Base-by-base conservation (phyloP, 2,329 filamentous ascomycete genomes). In the Xylariaceae sp. region DNA sequence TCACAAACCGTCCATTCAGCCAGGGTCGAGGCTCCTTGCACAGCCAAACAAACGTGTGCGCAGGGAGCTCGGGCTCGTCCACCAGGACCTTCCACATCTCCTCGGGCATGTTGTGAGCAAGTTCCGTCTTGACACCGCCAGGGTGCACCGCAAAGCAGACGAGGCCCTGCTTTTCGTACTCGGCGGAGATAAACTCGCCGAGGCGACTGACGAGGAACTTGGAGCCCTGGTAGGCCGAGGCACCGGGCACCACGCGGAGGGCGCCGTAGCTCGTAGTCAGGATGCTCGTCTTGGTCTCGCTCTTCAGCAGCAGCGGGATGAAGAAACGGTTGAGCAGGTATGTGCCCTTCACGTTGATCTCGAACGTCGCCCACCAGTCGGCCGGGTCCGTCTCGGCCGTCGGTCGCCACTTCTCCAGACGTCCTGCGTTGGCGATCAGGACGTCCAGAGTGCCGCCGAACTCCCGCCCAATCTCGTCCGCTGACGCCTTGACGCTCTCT, bases 171-270 rank as follows among this genome's bases (percentile, higher is more conserved):
- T 61, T 55, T 7, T 50, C 51, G 46, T 74, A 68, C 44, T 76
- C 71, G 19, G 43, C 42, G 4, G 54, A 56, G 14, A 69, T 40
- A 41, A 66, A 70, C 49, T 75, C 66, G 13, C 59, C 64, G 9
- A 74, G 52, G 4, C 68, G 63, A 33, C 62, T 53, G 2, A 68
- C 43, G 0, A 67, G 65, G 26, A 73, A 59, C 47, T 74, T 74
- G 34, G 59, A 56, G 3, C 59, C 58, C 49, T 71, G 67, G 48
- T 76, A 76, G 0, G 61, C 61, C 8, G 65, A 70, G 0, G 57
- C 64, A 1, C 61, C 61, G 0, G 54, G 55, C 0, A 28, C 36
- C 5, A 58, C 41, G 5, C 53, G 30, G 14, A 64, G 54, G 1
- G 62, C 68, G 2, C 65, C 69, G 18, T 57, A 54, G 38, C 65